Conservation (phyloP, 2,329 filamentous ascomycete genomes). For the Tothia fuscella region DNA sequence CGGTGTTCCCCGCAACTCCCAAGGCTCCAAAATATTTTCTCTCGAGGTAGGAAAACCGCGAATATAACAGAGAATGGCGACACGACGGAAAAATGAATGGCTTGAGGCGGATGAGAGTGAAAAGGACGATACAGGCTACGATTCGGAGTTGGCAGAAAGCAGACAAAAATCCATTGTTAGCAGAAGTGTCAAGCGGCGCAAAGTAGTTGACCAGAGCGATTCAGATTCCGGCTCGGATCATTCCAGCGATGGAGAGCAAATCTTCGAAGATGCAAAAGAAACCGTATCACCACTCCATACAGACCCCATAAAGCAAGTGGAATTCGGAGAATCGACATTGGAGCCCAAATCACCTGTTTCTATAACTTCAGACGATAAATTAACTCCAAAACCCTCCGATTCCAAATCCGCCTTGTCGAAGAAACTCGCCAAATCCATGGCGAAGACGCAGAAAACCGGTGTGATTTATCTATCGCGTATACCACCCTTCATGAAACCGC, state of each 20-base stretch:
- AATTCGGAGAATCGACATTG: constrained; percentile 14
- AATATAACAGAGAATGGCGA: constrained; percentile 49
- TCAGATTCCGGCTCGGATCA: constrained; percentile 15
- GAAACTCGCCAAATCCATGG: constrained; percentile 53
- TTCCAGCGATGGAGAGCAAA: constrained; percentile 7
- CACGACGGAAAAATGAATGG: constrained; percentile 61
- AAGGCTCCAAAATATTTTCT: no score
- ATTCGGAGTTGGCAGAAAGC: constrained; percentile 55
- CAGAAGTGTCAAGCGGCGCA: constrained; percentile 48
- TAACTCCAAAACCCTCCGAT: no score
- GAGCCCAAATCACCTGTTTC: constrained; percentile 33
- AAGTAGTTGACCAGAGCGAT: constrained; percentile 36
- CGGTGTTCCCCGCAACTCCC: no score
- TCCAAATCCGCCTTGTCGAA: constrained; percentile 5
- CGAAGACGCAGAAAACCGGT: constrained; percentile 59
- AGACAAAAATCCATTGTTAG: constrained; percentile 45
- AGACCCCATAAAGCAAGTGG: constrained; percentile 6
- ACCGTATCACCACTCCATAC: neutral
- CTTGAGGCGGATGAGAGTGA: constrained; percentile 39
- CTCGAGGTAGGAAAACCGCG: no score
- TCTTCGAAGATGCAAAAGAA: neutral
- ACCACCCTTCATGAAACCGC: constrained; percentile 79
- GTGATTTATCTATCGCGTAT: constrained; percentile 75
- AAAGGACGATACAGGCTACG: constrained; percentile 41
- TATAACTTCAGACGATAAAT: no score